phyloP scores from a whole-genome alignment of 1,284 basidiomycete species.

The Microbotryum lychnidis-dioicae region DNA sequence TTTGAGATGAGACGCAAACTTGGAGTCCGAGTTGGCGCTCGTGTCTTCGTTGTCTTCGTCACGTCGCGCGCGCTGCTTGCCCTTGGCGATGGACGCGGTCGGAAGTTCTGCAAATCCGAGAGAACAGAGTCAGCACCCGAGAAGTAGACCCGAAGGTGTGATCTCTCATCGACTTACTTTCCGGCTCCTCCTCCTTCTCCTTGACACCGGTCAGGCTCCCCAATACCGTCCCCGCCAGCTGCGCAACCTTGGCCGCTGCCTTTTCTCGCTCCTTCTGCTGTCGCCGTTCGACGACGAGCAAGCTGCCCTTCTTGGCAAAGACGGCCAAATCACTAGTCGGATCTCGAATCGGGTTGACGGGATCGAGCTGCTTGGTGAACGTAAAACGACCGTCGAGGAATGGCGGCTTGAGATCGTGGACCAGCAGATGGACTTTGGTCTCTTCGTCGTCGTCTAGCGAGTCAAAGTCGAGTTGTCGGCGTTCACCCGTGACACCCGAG shows the following conservation, averaged over 20 bases:
- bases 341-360: slow-evolving; percentile 93
- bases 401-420: slow-evolving; percentile 94
- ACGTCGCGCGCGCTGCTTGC: slow-evolving; percentile 45
- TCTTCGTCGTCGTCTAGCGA: slow-evolving; percentile 80
- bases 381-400: slow-evolving; percentile 94
- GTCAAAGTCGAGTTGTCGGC: slow-evolving; percentile 71
- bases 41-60: slow-evolving; percentile 55
- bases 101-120: slow-evolving; percentile 31
- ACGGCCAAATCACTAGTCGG: slow-evolving; percentile 87
- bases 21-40: slow-evolving; percentile 79
- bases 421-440: slow-evolving; percentile 90
- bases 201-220: slow-evolving; percentile 97
- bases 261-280: slow-evolving; percentile 93
- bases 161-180: slow-evolving; percentile 8
- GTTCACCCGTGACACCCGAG: slow-evolving; percentile 76
- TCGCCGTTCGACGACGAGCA: slow-evolving; percentile 85
- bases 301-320: slow-evolving; percentile 91
- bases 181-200: slow-evolving; percentile 64
- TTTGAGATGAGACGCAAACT: slow-evolving; percentile 82
- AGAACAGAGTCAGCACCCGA: background rate
- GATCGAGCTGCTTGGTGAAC: slow-evolving; percentile 93
- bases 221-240: slow-evolving; percentile 80
- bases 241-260: slow-evolving; percentile 88
- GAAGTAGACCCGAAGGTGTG: background rate
- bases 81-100: slow-evolving; percentile 50